Evolutionary conservation across 345 rosid species (phyloP).

Genomic region (Aurinia saxatilis): DNA sequence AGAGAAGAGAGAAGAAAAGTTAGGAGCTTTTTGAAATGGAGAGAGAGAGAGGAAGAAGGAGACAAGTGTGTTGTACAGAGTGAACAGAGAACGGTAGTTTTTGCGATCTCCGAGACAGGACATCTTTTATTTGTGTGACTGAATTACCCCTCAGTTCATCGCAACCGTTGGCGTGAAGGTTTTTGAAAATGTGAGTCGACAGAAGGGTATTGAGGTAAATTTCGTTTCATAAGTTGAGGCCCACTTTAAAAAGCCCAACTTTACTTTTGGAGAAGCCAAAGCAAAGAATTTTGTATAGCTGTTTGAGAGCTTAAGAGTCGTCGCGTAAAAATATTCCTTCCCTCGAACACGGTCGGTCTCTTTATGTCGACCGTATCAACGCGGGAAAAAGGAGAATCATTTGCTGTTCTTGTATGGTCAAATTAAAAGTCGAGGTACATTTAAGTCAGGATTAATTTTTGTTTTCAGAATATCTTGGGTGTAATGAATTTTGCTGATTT

Average conservation of each 20-base stretch:
- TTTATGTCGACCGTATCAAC: not conserved
- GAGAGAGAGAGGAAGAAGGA: slow-evolving; percentile 21
- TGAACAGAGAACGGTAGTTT: slow-evolving; percentile 27
- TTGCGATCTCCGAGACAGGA: slow-evolving; percentile 24
- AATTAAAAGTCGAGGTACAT: not conserved
- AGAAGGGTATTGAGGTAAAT: slow-evolving; percentile 12
- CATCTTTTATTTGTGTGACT: not conserved
- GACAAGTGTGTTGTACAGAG: slow-evolving; percentile 32
- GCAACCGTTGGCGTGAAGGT: not conserved
- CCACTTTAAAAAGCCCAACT: slow-evolving; percentile 10
- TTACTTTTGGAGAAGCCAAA: slow-evolving; percentile 18
- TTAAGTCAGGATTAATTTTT: not conserved
- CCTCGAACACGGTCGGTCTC: not conserved
- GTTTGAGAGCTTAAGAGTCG: not conserved
- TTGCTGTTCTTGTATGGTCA: not conserved
- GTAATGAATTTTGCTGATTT: too few species aligned
- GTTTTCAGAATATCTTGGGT: too few species aligned
- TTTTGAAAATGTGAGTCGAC: not conserved
- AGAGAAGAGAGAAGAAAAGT: slow-evolving; percentile 8
- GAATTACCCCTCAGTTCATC: slow-evolving; percentile 1
- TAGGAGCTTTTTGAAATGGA: slow-evolving; percentile 9
- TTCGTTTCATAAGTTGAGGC: not conserved
- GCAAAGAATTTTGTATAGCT: slow-evolving; percentile 18
- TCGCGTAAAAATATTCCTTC: not conserved
- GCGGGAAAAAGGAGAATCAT: not conserved